These are phyloP conservation scores for Passalora sequoiae DNA, from an alignment of 2,329 filamentous ascomycete genomes.

Conservation along the genomic window DNA sequence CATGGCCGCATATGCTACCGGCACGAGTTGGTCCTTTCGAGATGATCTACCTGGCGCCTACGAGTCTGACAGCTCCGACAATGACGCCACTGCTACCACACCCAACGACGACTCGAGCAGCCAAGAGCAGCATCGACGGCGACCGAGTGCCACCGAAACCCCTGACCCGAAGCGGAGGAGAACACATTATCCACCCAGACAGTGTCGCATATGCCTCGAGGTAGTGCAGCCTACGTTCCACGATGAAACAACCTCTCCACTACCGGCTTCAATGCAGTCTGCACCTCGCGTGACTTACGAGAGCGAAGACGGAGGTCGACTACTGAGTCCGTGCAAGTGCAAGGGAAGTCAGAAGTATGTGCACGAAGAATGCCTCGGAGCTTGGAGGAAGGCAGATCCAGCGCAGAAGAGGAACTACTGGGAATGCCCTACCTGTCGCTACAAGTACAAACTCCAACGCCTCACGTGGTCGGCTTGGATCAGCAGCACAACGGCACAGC, in stretches of 20 bases:
- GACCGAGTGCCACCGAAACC: conserved; percentile 16
- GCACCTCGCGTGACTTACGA: conserved; percentile 61
- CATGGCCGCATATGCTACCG: conserved; percentile 41
- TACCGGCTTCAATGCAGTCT: conserved; percentile 53
- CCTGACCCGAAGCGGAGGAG: conserved; percentile 28
- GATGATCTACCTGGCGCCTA: conserved; percentile 39
- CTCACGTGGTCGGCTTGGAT: conserved; percentile 67
- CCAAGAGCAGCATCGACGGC: conserved; percentile 3
- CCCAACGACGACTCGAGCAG: not conserved
- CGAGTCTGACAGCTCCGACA: too few species aligned
- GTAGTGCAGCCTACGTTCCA: conserved; percentile 56
- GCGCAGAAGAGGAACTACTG: conserved; percentile 66
- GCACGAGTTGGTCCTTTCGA: conserved; percentile 45
- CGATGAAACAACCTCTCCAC: conserved; percentile 42
- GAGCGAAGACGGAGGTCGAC: conserved; percentile 66
- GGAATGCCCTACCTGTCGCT: conserved; percentile 82
- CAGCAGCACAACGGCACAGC: conserved; percentile 55
- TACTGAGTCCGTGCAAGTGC: conserved; percentile 88
- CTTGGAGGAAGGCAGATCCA: conserved; percentile 74
- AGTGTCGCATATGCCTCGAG: conserved; percentile 88
- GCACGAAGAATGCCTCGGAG: conserved; percentile 80
- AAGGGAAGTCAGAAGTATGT: conserved; percentile 91
- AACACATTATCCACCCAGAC: conserved; percentile 62
- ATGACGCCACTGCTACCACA: not conserved
- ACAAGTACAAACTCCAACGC: conserved; percentile 72